Evolutionary conservation across 768 basidiomycete genomes (phyloP).

Genomic region (Phylloporus arenicola): DNA sequence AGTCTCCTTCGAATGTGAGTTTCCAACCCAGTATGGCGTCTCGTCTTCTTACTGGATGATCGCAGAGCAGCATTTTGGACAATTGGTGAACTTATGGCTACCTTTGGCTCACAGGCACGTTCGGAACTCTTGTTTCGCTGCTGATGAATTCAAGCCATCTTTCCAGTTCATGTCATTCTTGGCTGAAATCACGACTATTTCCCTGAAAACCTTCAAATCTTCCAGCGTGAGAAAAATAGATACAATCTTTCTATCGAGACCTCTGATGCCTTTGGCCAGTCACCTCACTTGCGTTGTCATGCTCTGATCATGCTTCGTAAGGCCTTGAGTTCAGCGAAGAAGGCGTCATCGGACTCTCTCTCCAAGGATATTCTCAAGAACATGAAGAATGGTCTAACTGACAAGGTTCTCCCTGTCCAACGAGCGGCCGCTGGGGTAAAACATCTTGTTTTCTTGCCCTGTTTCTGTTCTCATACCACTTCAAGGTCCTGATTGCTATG

Average conservation of each 20-base stretch:
- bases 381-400: conserved; percentile 65
- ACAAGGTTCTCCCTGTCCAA: conserved; percentile 83
- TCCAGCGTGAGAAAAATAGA: conserved; percentile 52
- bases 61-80: conserved; percentile 77
- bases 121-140: neutral
- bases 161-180: conserved; percentile 91
- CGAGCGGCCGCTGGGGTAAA: conserved; percentile 73
- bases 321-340: conserved; percentile 71
- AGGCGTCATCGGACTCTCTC: conserved; percentile 74
- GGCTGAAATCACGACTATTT: conserved; percentile 68
- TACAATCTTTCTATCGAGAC: neutral
- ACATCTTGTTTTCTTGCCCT: conserved; percentile 8
- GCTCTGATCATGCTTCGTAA: conserved; percentile 76
- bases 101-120: conserved; percentile 77
- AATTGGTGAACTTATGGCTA: conserved; percentile 83
- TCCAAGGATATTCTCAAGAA: conserved; percentile 82
- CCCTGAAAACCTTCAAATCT: conserved; percentile 64
- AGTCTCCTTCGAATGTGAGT: conserved; percentile 65
- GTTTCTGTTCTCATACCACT: conserved; percentile 13
- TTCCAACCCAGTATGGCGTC: neutral
- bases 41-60: conserved; percentile 4
- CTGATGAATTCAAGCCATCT: neutral
- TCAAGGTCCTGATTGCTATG: conserved; percentile 51
- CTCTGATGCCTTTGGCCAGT: conserved; percentile 37
- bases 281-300: conserved; percentile 76